Percentiles rank a stretch among this genome's conserved stretches.
phyloP scores from a whole-genome alignment of 2,329 filamentous ascomycete species.

The Neocucurbitaria cava region DNA sequence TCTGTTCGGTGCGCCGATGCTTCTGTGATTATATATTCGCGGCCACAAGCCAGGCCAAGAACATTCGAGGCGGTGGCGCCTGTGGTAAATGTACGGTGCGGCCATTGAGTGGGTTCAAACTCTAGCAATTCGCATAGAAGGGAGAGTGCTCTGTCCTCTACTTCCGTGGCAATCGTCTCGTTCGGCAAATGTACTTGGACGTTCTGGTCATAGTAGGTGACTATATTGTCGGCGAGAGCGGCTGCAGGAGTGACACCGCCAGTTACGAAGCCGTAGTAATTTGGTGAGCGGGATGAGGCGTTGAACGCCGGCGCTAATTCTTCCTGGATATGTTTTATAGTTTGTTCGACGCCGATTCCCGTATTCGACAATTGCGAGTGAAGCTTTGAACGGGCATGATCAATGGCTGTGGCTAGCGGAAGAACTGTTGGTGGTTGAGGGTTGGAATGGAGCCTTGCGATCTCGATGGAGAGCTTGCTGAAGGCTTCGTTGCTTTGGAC shows the following conservation, averaged over 20 bases:
- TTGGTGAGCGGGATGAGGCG: constrained; percentile 60
- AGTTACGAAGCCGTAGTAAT: constrained; percentile 85
- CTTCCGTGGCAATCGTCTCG: constrained; percentile 76
- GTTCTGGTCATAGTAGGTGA: constrained; percentile 82
- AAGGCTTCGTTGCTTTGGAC: constrained; percentile 18
- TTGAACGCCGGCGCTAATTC: constrained; percentile 67
- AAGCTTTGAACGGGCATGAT: constrained; percentile 45
- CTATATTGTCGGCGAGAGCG: constrained; percentile 82
- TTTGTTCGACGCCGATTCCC: constrained; percentile 54
- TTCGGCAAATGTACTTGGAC: constrained; percentile 79
- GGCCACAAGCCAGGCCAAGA: constrained; percentile 70
- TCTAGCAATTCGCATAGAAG: constrained; percentile 73
- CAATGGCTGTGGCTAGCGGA: constrained; percentile 39
- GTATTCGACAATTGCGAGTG: constrained; percentile 43
- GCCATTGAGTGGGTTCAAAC: constrained; percentile 65
- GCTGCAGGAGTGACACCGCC: constrained; percentile 82
- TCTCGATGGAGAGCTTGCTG: constrained; percentile 26
- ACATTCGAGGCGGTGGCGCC: constrained; percentile 72
- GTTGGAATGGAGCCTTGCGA: constrained; percentile 32
- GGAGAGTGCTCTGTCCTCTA: constrained; percentile 75
- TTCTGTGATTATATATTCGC: constrained; percentile 68
- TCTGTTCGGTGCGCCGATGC: constrained; percentile 50
- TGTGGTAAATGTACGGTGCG: constrained; percentile 81
- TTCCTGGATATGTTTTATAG: constrained; percentile 53
- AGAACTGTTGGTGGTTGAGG: constrained; percentile 39